Evolutionary conservation across 1,139 yeast species (phyloP).

Genomic region (Yarrowia galli): DNA sequence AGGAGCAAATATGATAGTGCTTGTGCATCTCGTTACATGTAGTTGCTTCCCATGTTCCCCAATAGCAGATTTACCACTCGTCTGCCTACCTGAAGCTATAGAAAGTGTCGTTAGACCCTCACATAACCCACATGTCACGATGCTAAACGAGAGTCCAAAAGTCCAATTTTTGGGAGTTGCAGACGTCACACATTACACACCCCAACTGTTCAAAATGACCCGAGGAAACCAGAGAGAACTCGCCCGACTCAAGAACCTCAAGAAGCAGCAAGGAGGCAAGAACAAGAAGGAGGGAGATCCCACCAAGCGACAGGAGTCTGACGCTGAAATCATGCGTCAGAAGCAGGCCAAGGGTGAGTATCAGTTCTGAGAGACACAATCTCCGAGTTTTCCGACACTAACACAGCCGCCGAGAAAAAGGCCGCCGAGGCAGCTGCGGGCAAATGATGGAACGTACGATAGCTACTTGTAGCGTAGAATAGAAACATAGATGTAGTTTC

Average conservation of each 20-base stretch:
- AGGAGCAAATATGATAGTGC: background rate
- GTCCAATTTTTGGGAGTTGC: slow-evolving; percentile 16
- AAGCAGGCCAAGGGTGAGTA: slow-evolving; percentile 83
- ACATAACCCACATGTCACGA: background rate
- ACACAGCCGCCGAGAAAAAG: slow-evolving; percentile 43
- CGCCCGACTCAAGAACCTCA: slow-evolving; percentile 86
- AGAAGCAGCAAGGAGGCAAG: slow-evolving; percentile 73
- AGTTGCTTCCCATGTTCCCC: too few relatives aligned
- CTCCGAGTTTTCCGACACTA: background rate
- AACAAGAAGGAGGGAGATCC: slow-evolving; percentile 85
- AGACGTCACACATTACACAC: slow-evolving; percentile 1
- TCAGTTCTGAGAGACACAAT: background rate
- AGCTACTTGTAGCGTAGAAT: slow-evolving; percentile 29
- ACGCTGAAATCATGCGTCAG: slow-evolving; percentile 86
- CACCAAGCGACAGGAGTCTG: slow-evolving; percentile 78
- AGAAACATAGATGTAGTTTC: slow-evolving; percentile 13
- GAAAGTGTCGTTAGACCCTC: too few relatives aligned
- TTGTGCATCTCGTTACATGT: too few relatives aligned
- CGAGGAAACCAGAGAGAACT: slow-evolving; percentile 97
- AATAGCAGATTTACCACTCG: too few relatives aligned
- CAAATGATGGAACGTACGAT: background rate
- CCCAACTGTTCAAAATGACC: slow-evolving; percentile 61
- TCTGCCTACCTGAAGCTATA: too few relatives aligned
- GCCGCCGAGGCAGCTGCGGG: slow-evolving; percentile 41
- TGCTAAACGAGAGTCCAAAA: background rate